Evolutionary conservation across 495 filamentous ascomycete genomes (phyloP), one percentile per base, ranked within the genome.

Genomic region (Symbiotaphrina buchneri): DNA sequence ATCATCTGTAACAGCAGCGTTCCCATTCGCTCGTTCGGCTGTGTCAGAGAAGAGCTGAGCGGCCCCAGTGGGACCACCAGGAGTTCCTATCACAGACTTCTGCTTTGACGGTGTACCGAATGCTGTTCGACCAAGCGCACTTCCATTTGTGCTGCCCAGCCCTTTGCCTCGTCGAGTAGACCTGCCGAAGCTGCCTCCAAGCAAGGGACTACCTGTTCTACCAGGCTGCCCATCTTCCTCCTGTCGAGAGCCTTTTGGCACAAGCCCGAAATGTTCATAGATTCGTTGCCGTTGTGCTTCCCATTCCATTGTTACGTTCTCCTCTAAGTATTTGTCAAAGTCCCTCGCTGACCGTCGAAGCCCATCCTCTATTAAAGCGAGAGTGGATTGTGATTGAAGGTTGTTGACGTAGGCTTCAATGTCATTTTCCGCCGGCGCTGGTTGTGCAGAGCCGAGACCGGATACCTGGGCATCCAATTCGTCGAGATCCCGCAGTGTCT

Each of bases 221-320:
- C 40, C 49, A 3, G 52, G 55, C 20, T 58, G 24, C 11, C 51
- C 50, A 21, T 58, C 56, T 36, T 52, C 40, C 32, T 46, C 45
- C 31, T 52, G 39, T 18, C 46, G 30, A 6, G 59, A 57, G 26
- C 72, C 64, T 38, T 60, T 68, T 5, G 71, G 60, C 35, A 64
- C 74, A 24, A 99, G 73, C 5, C 87, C 87, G 47, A 99, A 95
- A 46, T 99, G 87, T 42, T 92, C 69, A 47, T 93, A 93, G 31
- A 95, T 92, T 32, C 71, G 70, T 45, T 73, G 76, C 22, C 84
- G 72, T 52, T 95, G 87, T 4, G 73, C 69, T 33, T 95, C 82
- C 85, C 85, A 95, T 48, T 94, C 79, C 58, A 87, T 72, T 5
- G 80, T 79, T 5, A 94, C 73, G 44, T 87, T 85, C 39, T 91